phyloP scores from a whole-genome alignment of 2,329 filamentous ascomycete species.

The Salinomyces thailandicus region DNA sequence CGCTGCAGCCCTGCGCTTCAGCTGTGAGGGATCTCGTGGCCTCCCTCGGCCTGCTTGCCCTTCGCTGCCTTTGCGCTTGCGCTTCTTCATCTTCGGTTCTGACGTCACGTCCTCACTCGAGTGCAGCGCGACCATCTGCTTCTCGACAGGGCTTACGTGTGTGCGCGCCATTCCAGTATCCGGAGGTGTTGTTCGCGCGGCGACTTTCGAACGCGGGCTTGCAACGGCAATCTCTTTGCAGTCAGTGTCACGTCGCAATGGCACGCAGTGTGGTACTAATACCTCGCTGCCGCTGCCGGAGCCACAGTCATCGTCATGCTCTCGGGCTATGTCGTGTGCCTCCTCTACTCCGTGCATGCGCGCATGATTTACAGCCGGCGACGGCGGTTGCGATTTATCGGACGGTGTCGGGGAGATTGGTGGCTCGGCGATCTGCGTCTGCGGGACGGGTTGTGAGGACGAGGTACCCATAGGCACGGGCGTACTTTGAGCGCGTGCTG shows the following conservation, averaged over 20 bases:
- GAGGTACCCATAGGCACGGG: too few relatives aligned
- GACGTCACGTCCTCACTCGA: not conserved
- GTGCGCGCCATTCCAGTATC: not conserved
- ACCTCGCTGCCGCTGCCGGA: not conserved
- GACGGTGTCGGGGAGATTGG: not conserved
- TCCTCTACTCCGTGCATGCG: too few relatives aligned
- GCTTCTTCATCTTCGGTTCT: not conserved
- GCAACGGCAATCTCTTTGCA: too few relatives aligned
- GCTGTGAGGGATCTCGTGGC: slow-evolving; percentile 2
- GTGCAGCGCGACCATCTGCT: not conserved
- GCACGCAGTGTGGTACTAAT: too few relatives aligned
- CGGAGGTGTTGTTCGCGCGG: not conserved
- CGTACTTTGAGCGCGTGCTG: too few relatives aligned
- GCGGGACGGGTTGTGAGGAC: too few relatives aligned
- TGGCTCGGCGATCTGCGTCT: not conserved
- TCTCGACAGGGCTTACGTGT: not conserved
- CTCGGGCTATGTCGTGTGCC: too few relatives aligned
- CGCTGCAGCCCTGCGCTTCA: not conserved
- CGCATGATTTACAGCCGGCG: too few relatives aligned
- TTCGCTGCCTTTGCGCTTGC: not conserved
- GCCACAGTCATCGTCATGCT: not conserved
- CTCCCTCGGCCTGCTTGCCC: not conserved
- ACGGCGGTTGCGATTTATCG: not conserved
- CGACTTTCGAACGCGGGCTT: not conserved
- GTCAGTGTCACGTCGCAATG: too few relatives aligned